Evolutionary conservation across 495 filamentous ascomycete genomes (phyloP), one percentile per base, ranked within the genome.

Genomic region (Penicillium bovifimosum): DNA sequence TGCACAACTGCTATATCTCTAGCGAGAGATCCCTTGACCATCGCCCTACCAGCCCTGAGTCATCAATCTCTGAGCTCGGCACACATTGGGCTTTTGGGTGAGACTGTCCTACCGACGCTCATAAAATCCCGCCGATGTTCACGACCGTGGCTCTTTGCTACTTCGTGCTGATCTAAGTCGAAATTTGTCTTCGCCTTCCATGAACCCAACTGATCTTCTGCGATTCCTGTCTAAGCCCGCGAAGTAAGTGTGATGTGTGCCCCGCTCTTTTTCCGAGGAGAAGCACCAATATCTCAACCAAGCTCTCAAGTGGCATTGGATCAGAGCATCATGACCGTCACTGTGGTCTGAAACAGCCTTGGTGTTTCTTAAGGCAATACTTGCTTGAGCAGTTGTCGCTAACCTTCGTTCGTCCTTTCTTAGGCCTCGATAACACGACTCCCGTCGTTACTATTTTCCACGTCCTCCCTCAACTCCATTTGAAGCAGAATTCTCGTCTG

Each of bases 171-270:
- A 47, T 68, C 47, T 74, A 65, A 70, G 62, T 57, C 48, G 59
- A 55, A 67, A 58, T 60, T 55, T 53, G 47, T 59, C 56, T 58
- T 59, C 60, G 69, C 67, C 74, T 83, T 86, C 80, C 81, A 96
- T 96, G 92, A 92, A 81, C 84, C 84, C 83, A 71, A 85, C 84
- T 76, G 90, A 96, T 71, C 85, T 96, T 60, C 82, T 96, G 64
- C 88, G 90, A 76, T 91, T 96, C 76, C 82, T 96, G 57, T 96
- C 89, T 55, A 95, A 95, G 78, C 92, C 91, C 63, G 90, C 88
- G 67, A 96, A 96, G 91, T 97, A 72, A 70, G 87, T 77, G 14
- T 36, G 46, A 58, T 47, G 35, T 28, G 46, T 48, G 29, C 47
- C 57, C 46, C 45, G 5, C n/a, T 28, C 11, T 41, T 8, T 26